phyloP scores from a whole-genome alignment of 768 basidiomycete genomes.

The Tremella mesenterica region DNA sequence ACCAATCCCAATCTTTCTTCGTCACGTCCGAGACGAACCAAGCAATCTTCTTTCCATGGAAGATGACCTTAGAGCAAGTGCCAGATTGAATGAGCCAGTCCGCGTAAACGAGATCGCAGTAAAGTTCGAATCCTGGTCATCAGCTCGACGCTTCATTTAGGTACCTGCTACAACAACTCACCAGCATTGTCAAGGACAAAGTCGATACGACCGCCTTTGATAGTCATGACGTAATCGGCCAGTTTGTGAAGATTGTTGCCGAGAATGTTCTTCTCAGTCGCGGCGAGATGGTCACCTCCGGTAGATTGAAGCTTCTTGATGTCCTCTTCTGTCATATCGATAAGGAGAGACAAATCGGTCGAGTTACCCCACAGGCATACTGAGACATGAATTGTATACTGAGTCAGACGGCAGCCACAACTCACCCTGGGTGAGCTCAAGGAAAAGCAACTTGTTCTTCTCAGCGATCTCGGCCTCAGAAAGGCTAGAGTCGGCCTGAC shows the following conservation, averaged over 20 bases:
- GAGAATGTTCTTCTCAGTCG: constrained; percentile 91
- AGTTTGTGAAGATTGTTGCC: constrained; percentile 69
- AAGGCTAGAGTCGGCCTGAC: constrained; percentile 53
- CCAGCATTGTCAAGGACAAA: constrained; percentile 52
- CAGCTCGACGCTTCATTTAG: background rate
- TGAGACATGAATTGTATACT: constrained; percentile 34
- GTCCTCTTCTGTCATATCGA: constrained; percentile 96
- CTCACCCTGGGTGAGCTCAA: constrained; percentile 81
- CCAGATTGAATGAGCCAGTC: constrained; percentile 90
- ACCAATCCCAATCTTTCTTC: constrained; percentile 88
- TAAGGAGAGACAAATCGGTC: constrained; percentile 85
- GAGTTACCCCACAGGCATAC: constrained; percentile 97
- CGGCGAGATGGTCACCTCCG: constrained; percentile 87
- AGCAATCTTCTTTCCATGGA: constrained; percentile 92
- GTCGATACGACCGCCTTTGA: constrained; percentile 62
- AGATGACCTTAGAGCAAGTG: constrained; percentile 69
- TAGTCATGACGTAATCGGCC: constrained; percentile 50
- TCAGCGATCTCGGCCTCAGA: constrained; percentile 49
- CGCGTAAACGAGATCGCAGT: constrained; percentile 52
- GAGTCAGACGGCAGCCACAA: background rate
- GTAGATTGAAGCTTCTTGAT: constrained; percentile 94
- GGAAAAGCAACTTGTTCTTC: constrained; percentile 68
- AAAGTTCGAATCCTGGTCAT: constrained; percentile 67
- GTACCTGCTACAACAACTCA: constrained; percentile 8
- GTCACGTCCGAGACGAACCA: constrained; percentile 86